These are phyloP conservation scores for Candida chauliodis DNA, from an alignment of 805 yeast species.

Conservation along the genomic window DNA sequence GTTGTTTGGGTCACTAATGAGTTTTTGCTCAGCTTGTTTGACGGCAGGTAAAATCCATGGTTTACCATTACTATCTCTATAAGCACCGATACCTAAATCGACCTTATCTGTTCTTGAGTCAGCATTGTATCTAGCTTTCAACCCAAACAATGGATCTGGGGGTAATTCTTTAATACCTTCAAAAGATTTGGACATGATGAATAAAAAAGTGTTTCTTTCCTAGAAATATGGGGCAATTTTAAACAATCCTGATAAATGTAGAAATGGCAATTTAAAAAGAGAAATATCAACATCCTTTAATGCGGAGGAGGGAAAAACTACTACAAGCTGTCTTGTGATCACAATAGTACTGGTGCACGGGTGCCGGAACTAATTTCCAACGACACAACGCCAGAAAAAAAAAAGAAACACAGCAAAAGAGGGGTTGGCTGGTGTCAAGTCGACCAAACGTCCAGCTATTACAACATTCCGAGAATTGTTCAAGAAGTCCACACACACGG, in stretches of 20 bases:
- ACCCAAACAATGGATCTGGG: slow-evolving; percentile 83
- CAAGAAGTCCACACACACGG: too few species aligned
- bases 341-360: background rate
- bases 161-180: slow-evolving; percentile 62
- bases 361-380: slow-evolving; percentile 1
- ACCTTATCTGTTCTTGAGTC: slow-evolving; percentile 67
- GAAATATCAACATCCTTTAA: slow-evolving; percentile 1
- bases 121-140: slow-evolving; percentile 60
- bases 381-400: background rate
- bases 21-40: slow-evolving; percentile 58
- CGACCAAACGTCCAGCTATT: too few species aligned
- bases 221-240: background rate
- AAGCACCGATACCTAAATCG: slow-evolving; percentile 83
- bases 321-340: slow-evolving; percentile 2
- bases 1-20: slow-evolving; percentile 55
- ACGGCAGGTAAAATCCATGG: slow-evolving; percentile 75
- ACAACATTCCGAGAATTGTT: too few species aligned
- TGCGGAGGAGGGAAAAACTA: slow-evolving; percentile 1
- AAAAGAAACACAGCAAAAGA: background rate
- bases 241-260: background rate
- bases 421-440: background rate
- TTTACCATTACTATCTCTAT: slow-evolving; percentile 64
- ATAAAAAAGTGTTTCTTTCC: too few species aligned
- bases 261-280: background rate
- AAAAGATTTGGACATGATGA: slow-evolving; percentile 4